Conservation (phyloP, 2,329 filamentous ascomycete genomes). For the Trichoderma cornu-damae region DNA sequence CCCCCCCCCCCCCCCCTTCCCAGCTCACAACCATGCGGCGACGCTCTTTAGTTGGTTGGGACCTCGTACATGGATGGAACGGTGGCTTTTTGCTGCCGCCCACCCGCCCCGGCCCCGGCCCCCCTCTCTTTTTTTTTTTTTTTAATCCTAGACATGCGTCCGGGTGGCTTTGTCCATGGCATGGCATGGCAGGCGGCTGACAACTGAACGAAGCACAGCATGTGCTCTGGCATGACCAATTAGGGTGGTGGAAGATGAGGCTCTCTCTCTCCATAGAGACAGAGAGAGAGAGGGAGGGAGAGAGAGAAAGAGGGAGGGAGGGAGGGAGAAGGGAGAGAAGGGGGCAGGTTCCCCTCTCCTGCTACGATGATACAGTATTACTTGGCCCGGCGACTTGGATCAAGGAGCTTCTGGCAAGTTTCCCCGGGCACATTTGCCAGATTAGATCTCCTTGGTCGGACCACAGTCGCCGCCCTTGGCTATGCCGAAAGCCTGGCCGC, state of each 20-base stretch:
- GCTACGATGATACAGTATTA: not conserved
- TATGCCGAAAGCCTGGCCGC: not conserved
- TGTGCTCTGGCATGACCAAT: not conserved
- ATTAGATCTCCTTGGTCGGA: slow-evolving; percentile 1
- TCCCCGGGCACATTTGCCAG: not conserved
- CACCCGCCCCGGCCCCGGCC: not conserved
- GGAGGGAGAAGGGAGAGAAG: not conserved
- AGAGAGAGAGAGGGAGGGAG: not conserved
- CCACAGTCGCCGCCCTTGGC: not conserved
- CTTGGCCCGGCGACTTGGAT: not conserved
- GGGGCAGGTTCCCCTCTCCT: too few species aligned
- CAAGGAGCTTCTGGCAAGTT: not conserved
- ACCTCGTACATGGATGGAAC: not conserved
- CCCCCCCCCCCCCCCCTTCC: not conserved
- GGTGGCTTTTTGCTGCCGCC: not conserved
- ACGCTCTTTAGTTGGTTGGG: not conserved
- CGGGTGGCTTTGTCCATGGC: slow-evolving; percentile 1
- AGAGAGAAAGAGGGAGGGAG: not conserved
- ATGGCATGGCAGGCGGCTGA: not conserved
- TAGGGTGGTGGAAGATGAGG: not conserved
- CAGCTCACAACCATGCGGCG: not conserved
- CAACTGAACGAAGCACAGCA: not conserved
- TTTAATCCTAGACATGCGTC: not conserved
- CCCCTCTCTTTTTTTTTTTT: too few species aligned
- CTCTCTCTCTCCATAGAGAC: too few species aligned